Evolutionary conservation across 2,329 filamentous ascomycete species (phyloP), one percentile per base, ranked within the genome.

Genomic region (Periconia macrospinosa): DNA sequence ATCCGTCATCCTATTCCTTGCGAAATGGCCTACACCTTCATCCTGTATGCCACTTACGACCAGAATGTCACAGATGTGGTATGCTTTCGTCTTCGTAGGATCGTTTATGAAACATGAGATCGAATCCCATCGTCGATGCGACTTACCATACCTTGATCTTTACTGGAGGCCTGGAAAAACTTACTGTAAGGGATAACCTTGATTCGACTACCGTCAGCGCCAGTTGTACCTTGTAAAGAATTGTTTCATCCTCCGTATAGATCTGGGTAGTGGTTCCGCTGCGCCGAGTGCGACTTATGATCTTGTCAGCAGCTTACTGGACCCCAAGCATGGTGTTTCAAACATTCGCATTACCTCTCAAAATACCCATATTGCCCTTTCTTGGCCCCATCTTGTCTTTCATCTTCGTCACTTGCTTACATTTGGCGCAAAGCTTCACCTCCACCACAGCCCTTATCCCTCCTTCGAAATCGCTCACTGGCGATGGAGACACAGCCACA

Each of bases 181-280:
- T 46, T 46, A 46, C 44, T 46, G 44, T 46, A 30, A 46, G 44
- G 44, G 23, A 19, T 46, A 46, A 46, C 44, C 44, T 46, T 19
- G 44, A 46, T 47, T 41, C 45, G 45, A 47, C 45, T 47, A 47
- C 45, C 45, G 45, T 47, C 45, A 47, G 45, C 45, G 45, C 45
- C 27, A 47, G 45, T 47, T 47, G 45, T 47, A 47, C 7, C 45
- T 47, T 47, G 45, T 35, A 35, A 47, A 47, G 45, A 35, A 47
- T 47, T 47, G 30, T 47, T 47, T 47, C 45, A 47, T 47, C 45
- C 45, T 47, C 45, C 27, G 45, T 47, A 35, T 47, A 47, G 27
- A 47, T 37, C 45, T 47, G 45, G 45, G 45, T 47, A 47, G 45
- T 47, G 45, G 44, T 46, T 46, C 18, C 44, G 44, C 44, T 46